Evolutionary conservation across 345 rosid genomes (phyloP).

Genomic region (Theobroma cacao): DNA sequence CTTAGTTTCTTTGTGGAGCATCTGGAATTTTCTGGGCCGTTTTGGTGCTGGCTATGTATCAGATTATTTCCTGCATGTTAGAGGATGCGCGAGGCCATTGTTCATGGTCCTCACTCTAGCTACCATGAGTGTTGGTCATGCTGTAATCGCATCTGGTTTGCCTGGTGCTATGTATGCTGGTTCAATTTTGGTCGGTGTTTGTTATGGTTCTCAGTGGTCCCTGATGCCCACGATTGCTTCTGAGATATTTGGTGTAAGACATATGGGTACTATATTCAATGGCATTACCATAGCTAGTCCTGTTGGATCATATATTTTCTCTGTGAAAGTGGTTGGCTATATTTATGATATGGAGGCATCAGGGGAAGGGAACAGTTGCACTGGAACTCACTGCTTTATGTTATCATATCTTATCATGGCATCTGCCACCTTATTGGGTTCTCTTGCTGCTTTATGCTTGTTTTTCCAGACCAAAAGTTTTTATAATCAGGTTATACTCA

Average conservation of each 20-base stretch:
- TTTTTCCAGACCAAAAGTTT: slow-evolving; percentile 38
- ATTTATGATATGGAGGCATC: slow-evolving; percentile 45
- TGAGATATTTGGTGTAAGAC: slow-evolving; percentile 46
- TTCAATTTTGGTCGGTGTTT: slow-evolving; percentile 45
- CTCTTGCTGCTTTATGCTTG: slow-evolving; percentile 37
- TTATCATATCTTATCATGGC: slow-evolving; percentile 49
- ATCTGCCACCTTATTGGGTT: slow-evolving; percentile 35
- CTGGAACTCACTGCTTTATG: slow-evolving; percentile 46
- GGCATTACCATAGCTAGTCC: slow-evolving; percentile 49
- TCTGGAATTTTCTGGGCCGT: slow-evolving; percentile 51
- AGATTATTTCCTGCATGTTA: slow-evolving; percentile 35
- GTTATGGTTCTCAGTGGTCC: slow-evolving; percentile 60
- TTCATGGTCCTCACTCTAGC: slow-evolving; percentile 51
- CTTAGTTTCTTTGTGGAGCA: slow-evolving; percentile 45
- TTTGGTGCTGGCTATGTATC: slow-evolving; percentile 46
- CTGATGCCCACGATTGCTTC: slow-evolving; percentile 48
- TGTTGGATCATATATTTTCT: slow-evolving; percentile 54
- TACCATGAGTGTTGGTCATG: slow-evolving; percentile 40
- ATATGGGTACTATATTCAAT: slow-evolving; percentile 56
- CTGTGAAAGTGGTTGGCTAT: slow-evolving; percentile 45
- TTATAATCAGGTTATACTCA: slow-evolving; percentile 29
- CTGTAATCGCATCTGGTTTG: slow-evolving; percentile 45
- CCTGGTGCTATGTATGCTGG: slow-evolving; percentile 43
- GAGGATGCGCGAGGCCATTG: slow-evolving; percentile 48
- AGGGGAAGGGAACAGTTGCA: slow-evolving; percentile 28